A percentile compares a stretch with the other conserved stretches of the same genome.
Evolutionary conservation across 208 protist genomes (phyloP).

Genomic region (Leishmania tarentolae): DNA sequence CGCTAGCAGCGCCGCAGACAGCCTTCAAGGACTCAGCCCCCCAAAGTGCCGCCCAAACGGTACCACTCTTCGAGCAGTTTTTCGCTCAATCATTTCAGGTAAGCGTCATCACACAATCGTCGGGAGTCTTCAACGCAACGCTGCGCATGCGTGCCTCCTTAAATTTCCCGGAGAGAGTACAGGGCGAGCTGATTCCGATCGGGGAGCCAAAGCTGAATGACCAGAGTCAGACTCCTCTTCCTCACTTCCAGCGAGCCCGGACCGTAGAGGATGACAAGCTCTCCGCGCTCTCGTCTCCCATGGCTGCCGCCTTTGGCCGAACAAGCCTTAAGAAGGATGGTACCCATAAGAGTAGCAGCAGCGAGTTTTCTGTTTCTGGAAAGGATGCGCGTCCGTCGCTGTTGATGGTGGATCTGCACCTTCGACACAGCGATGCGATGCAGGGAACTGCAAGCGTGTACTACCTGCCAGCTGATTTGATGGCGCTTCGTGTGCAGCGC

Average conservation of each 20-base stretch:
- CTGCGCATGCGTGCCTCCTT: constrained; percentile 46
- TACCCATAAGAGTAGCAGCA: not conserved
- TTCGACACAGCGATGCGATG: constrained; percentile 43
- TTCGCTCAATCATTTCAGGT: constrained; percentile 69
- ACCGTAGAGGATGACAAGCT: constrained; percentile 34
- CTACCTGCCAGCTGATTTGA: constrained; percentile 44
- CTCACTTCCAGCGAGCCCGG: constrained; percentile 50
- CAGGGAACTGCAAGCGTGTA: constrained; percentile 44
- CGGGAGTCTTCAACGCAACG: constrained; percentile 77
- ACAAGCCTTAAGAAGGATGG: not conserved
- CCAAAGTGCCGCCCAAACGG: not conserved
- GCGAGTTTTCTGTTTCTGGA: not conserved
- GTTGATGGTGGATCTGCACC: constrained; percentile 53
- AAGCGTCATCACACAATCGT: constrained; percentile 66
- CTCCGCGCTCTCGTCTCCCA: constrained; percentile 12
- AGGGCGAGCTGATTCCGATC: constrained; percentile 69
- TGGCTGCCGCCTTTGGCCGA: not conserved
- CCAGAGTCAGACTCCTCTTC: constrained; percentile 29
- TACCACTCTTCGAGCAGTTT: constrained; percentile 51
- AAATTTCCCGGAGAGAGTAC: constrained; percentile 69
- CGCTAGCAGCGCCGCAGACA: not conserved
- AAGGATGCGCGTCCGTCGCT: constrained; percentile 54
- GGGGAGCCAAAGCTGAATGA: constrained; percentile 30
- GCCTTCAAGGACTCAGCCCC: not conserved
- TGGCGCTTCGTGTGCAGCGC: constrained; percentile 37